A percentile compares a stretch with the other conserved stretches of the same genome.
phyloP scores from a whole-genome alignment of 2,329 filamentous ascomycete species.

The Geoglossum cookeanum region DNA sequence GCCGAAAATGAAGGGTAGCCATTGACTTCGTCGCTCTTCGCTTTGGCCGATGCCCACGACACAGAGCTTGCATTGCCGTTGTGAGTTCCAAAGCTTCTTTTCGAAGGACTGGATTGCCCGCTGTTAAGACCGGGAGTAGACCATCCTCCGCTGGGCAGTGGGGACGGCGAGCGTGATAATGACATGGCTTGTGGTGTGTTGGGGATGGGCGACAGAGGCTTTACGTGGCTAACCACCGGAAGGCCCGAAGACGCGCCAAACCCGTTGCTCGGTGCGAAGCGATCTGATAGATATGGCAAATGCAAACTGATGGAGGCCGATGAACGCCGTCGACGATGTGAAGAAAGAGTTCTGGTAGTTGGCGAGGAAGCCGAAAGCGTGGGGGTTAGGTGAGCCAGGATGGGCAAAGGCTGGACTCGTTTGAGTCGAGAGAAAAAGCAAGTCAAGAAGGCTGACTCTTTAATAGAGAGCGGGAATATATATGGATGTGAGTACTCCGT shows the following conservation, averaged over 20 bases:
- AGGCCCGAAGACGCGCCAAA: not conserved
- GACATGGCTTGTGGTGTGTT: constrained; percentile 38
- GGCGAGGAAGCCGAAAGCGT: not conserved
- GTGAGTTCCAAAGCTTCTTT: constrained; percentile 27
- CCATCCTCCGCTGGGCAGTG: constrained; percentile 71
- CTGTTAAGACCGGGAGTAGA: constrained; percentile 63
- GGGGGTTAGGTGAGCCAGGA: constrained; percentile 1
- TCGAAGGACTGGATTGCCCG: constrained; percentile 46
- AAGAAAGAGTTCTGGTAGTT: not conserved
- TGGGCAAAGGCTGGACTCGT: not conserved
- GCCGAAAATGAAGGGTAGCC: constrained; percentile 65
- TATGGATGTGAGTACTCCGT: no score
- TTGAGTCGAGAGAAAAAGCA: not conserved
- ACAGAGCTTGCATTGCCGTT: constrained; percentile 37
- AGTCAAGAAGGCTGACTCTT: not conserved
- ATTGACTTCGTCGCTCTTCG: constrained; percentile 52
- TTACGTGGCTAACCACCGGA: constrained; percentile 7
- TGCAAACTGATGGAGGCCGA: not conserved
- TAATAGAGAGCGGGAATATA: no score
- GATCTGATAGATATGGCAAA: not conserved
- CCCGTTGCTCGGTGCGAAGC: not conserved
- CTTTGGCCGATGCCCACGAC: constrained; percentile 69
- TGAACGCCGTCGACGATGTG: constrained; percentile 3
- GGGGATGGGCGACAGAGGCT: constrained; percentile 35
- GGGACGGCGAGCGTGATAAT: constrained; percentile 72